A percentile compares a stretch with the other conserved stretches of the same genome.
Evolutionary conservation across 1,284 basidiomycete genomes (phyloP).

Genomic region (Kalmanozyma brasiliensis): DNA sequence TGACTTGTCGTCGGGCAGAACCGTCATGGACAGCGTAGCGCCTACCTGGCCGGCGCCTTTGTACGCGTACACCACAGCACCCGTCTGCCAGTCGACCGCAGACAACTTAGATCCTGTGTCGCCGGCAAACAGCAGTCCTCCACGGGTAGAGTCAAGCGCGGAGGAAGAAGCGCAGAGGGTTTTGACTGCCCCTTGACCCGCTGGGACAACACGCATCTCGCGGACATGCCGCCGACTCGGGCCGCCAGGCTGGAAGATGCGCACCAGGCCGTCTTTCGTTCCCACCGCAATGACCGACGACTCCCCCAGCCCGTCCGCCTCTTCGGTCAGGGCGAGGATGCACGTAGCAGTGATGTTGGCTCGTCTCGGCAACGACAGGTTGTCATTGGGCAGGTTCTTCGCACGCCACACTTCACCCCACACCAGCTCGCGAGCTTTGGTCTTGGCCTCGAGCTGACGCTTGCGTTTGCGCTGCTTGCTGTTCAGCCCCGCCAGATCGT

Average conservation of each 20-base stretch:
- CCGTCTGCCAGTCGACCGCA: slow-evolving; percentile 46
- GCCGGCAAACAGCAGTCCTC: slow-evolving; percentile 48
- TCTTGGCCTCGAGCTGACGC: slow-evolving; percentile 47
- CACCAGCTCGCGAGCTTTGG: slow-evolving; percentile 49
- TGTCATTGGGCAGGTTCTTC: slow-evolving; percentile 60
- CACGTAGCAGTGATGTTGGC: slow-evolving; percentile 51
- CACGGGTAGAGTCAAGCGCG: slow-evolving; percentile 13
- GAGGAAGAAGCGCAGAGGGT: slow-evolving; percentile 28
- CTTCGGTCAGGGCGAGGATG: slow-evolving; percentile 27
- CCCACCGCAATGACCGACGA: slow-evolving; percentile 34
- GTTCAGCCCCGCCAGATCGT: slow-evolving; percentile 26
- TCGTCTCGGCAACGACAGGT: slow-evolving; percentile 47
- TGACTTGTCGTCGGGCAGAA: slow-evolving; percentile 14
- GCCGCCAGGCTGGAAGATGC: slow-evolving; percentile 39
- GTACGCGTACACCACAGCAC: slow-evolving; percentile 47
- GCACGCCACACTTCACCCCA: slow-evolving; percentile 61
- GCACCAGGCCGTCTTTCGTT: slow-evolving; percentile 50
- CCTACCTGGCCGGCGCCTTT: slow-evolving; percentile 32
- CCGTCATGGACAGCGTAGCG: slow-evolving; percentile 21
- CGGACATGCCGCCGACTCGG: slow-evolving; percentile 25
- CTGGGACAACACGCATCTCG: slow-evolving; percentile 34
- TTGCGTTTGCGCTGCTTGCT: slow-evolving; percentile 55
- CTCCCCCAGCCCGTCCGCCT: slow-evolving; percentile 1
- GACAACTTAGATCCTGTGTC: slow-evolving; percentile 52
- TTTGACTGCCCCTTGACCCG: slow-evolving; percentile 40